These are phyloP conservation scores for Barnettozyma sp. DNA, from an alignment of 805 yeast genomes.

Conservation along the genomic window DNA sequence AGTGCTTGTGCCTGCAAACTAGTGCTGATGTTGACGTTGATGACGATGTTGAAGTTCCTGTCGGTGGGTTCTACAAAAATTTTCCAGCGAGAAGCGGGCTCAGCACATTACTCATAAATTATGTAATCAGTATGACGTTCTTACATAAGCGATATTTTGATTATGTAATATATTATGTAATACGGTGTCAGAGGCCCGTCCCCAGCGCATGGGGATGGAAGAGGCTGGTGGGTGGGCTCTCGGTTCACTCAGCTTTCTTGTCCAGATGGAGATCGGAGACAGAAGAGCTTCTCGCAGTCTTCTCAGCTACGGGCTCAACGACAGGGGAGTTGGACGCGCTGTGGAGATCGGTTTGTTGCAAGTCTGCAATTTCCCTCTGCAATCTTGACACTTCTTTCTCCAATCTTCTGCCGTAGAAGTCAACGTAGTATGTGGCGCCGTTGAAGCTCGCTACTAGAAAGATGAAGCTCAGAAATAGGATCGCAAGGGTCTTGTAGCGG, in stretches of 20 bases:
- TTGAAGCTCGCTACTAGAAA: slow-evolving; percentile 78
- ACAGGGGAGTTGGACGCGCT: slow-evolving; percentile 6
- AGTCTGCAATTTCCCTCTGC: slow-evolving; percentile 59
- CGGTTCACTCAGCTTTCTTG: slow-evolving; percentile 1
- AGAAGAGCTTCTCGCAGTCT: not conserved
- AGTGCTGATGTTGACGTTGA: too few species aligned
- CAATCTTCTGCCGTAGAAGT: slow-evolving; percentile 82
- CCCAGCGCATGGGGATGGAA: too few species aligned
- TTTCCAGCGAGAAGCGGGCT: too few species aligned
- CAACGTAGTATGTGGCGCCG: slow-evolving; percentile 93
- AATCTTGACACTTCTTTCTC: slow-evolving; percentile 76
- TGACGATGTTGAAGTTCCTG: too few species aligned
- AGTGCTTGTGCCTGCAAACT: too few species aligned
- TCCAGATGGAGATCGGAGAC: slow-evolving; percentile 1
- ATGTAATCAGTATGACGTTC: too few species aligned
- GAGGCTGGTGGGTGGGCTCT: too few species aligned
- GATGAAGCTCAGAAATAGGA: slow-evolving; percentile 60
- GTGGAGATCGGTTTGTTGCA: slow-evolving; percentile 33
- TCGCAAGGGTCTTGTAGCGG: slow-evolving; percentile 57
- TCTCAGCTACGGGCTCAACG: slow-evolving; percentile 2
- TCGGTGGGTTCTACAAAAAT: too few species aligned
- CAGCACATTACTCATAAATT: too few species aligned
- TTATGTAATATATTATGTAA: not conserved
- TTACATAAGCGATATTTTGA: too few species aligned
- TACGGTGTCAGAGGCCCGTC: too few species aligned